Evolutionary conservation across 2,329 filamentous ascomycete species (phyloP), one percentile per base, ranked within the genome.

Genomic region (Fusarium foetens): DNA sequence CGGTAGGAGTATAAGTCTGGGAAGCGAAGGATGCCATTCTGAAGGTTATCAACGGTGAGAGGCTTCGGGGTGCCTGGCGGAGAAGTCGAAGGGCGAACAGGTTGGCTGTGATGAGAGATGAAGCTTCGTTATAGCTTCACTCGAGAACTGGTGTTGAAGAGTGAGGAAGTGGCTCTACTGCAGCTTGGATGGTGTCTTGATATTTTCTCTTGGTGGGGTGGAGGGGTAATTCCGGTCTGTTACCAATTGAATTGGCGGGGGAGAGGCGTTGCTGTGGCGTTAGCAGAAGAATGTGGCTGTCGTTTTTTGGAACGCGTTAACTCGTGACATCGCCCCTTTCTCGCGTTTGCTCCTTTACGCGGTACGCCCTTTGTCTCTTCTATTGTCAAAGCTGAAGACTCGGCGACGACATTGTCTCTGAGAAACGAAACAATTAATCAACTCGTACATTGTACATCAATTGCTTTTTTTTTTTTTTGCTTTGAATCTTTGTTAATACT

Each of bases 1-100:
- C 95, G 73, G 90, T 88, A 77, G 91, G 86, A 71, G 90, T 90
- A 86, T 96, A 97, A 77, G 89, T 90, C 79, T 89, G 88, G 71
- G 88, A 84, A 72, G 89, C 86, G 84, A 94, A 90, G 78, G 88
- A 83, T 58, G 89, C 85, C 88, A 95, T 93, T 80, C 87, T 89
- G 73, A 75, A 69, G 57, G 64, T 73, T 68, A 62, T 68, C 52
- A 77, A 52, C 36, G 71, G 84, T 80, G 75, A 85, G 78, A 71
- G 81, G 79, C 72, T 78, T 76, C 73, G 71, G 58, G 74, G 67
- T 77, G 72, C 63, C 73, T 80, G 78, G 78, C 81, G 77, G 77
- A 77, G 23, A 76, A 59, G 61, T 35, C 77, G 83, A 63, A 88
- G 82, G 77, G 82, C 80, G 73, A 85, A 84, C 84, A 87, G 83